A percentile compares a stretch with the other conserved stretches of the same genome.
Conservation (phyloP, 305 asterid species). For the Rubia peregrina region DNA sequence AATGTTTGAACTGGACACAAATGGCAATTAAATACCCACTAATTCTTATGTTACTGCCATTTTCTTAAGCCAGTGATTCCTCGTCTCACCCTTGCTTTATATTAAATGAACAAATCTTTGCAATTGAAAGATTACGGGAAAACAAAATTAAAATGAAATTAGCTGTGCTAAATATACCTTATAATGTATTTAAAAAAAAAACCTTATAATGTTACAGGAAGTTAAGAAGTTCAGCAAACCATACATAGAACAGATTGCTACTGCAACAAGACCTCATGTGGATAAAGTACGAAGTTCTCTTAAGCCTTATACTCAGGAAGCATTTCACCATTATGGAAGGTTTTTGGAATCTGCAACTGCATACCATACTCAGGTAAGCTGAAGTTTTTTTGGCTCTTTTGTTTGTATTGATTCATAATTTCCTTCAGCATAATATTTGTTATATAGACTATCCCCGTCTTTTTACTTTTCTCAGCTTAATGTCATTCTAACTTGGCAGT, state of each 20-base stretch:
- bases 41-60: neutral
- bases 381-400: neutral
- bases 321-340: conserved; percentile 50
- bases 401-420: neutral
- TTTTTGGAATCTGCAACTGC: conserved; percentile 62
- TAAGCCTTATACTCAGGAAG: conserved; percentile 61
- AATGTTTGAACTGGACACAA: conserved; percentile 1
- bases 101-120: neutral
- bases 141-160: neutral
- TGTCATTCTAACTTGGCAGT: neutral
- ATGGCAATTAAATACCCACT: neutral
- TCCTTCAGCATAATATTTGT: neutral
- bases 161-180: conserved; percentile 21
- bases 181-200: too few relatives aligned
- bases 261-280: conserved; percentile 75
- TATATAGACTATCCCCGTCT: neutral
- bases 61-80: neutral
- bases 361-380: conserved; percentile 72
- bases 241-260: conserved; percentile 69
- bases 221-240: conserved; percentile 63
- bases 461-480: neutral
- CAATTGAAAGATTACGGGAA: neutral
- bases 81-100: neutral
- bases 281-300: conserved; percentile 42
- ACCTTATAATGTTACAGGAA: conserved; percentile 39